Conservation (phyloP, 306 rosid species). For the barrel medic (Medicago truncatula) region DNA sequence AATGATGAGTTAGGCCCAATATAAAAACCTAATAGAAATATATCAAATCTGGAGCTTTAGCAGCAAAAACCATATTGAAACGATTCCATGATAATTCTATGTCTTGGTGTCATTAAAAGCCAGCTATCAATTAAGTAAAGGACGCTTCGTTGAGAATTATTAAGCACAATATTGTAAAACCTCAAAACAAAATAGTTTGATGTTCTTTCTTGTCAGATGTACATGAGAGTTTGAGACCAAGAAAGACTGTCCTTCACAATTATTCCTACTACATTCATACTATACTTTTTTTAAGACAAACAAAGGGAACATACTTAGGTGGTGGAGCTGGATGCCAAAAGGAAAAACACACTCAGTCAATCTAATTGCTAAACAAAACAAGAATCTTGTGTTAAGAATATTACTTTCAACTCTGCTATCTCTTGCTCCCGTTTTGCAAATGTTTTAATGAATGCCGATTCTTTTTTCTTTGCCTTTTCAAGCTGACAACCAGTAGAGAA, state of each 20-base stretch:
- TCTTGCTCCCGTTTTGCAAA: conserved; percentile 95
- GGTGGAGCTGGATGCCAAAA: conserved; percentile 29
- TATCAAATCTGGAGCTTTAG: conserved; percentile 28
- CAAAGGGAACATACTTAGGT: conserved; percentile 18
- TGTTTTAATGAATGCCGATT: conserved; percentile 89
- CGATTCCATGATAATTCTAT: not conserved
- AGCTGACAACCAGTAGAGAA: conserved; percentile 64
- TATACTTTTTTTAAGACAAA: conserved; percentile 2
- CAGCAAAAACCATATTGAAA: conserved; percentile 27
- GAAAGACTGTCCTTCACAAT: not conserved
- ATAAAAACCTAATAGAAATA: conserved; percentile 1
- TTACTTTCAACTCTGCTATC: conserved; percentile 90
- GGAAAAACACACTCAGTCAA: conserved; percentile 11
- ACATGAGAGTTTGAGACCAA: conserved; percentile 26
- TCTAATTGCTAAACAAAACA: conserved; percentile 29
- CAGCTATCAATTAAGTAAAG: conserved; percentile 25
- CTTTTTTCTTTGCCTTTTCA: conserved; percentile 93
- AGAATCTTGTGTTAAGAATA: conserved; percentile 10
- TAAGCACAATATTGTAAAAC: conserved; percentile 13
- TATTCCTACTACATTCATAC: conserved; percentile 20
- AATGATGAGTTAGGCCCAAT: not conserved
- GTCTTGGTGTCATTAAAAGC: conserved; percentile 21
- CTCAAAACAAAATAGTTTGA: conserved; percentile 17
- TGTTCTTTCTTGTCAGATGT: conserved; percentile 27
- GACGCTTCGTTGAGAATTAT: conserved; percentile 12